Conservation (phyloP, 2,329 filamentous ascomycete species). For the Juglanconis oblonga region DNA sequence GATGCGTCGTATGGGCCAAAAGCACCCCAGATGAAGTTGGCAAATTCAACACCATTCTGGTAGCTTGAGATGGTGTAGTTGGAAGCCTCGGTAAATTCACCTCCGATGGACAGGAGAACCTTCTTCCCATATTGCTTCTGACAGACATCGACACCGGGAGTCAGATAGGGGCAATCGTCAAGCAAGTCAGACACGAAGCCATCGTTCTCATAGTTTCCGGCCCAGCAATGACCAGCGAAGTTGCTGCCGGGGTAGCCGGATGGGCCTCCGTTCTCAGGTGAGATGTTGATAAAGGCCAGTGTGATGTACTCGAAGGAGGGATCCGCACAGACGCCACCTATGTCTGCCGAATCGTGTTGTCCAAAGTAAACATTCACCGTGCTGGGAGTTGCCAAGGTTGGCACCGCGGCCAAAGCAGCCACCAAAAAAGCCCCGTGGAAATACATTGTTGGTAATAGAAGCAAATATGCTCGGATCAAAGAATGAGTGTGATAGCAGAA, state of each 20-base stretch:
- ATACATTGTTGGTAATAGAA: conserved; percentile 23
- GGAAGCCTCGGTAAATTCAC: conserved; percentile 30
- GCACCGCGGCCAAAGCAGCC: conserved; percentile 20
- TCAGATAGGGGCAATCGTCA: conserved; percentile 30
- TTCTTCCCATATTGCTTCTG: conserved; percentile 55
- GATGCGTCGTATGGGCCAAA: conserved; percentile 33
- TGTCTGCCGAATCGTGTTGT: conserved; percentile 25
- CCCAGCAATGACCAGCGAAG: conserved; percentile 36
- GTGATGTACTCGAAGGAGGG: conserved; percentile 37
- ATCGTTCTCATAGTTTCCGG: conserved; percentile 28
- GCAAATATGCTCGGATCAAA: conserved; percentile 18
- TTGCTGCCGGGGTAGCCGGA: conserved; percentile 35
- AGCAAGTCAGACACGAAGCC: conserved; percentile 30
- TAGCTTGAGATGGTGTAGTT: conserved; percentile 33
- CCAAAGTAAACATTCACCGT: conserved; percentile 24
- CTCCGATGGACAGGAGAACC: conserved; percentile 62
- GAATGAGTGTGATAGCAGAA: conserved; percentile 21
- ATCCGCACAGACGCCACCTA: conserved; percentile 30
- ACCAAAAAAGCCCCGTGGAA: not conserved
- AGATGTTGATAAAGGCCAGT: conserved; percentile 36
- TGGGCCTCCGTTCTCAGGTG: conserved; percentile 34
- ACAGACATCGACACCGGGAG: conserved; percentile 41
- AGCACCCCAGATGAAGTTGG: conserved; percentile 34
- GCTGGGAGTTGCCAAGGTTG: conserved; percentile 17
- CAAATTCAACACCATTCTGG: conserved; percentile 31